Base-by-base conservation (phyloP, 108 stramenopile species). In the Nitzschia sp. region DNA sequence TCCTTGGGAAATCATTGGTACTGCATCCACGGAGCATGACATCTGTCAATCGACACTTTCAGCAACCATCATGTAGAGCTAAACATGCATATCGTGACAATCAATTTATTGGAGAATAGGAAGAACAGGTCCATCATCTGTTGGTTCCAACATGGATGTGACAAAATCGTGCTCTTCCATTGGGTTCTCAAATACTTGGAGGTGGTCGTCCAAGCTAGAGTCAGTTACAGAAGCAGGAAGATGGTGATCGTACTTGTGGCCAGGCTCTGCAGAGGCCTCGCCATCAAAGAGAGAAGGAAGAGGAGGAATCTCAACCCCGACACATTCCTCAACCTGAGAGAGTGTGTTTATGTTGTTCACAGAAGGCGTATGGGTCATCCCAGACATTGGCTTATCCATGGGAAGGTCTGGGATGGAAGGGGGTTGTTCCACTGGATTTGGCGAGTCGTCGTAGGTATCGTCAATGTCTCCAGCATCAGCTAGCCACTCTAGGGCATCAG, bases 151-250 rank as follows among this genome's bases (percentile, higher is more conserved):
- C 43, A 93, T 69, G 17, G 86, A 82, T 10, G 87, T 83, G 17
- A 93, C 89, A 71, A 90, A 93, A 25, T 88, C 92, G n/a, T 90
- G 87, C 61, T 93, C 92, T 29, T 93, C 92, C 29, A 79, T 67
- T 5, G 78, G 80, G 14, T 67, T 76, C 34, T 80, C 82, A 67
- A 86, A 83, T 9, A 84, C 77, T 25, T 75, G 69, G 3, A 85
- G 75, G 39, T 80, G 67, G 34, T 80, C 80, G 46, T 82, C 76
- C n/a, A 80, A 65, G 17, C 40, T 60, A 9, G 67, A 37, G 6
- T 42, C 50, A 53, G 59, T 70, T 17, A 52, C 55, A 10, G 69
- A 39, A 26, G 21, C 22, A 55, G 72, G 53, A 24, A 22, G 34
- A 7, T 51, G 59, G 19, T 42, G 0, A 57, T 38, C 42, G 12